A percentile compares a stretch with the other conserved stretches of the same genome.
These are phyloP conservation scores for Colletotrichum sublineola DNA, from an alignment of 2,329 filamentous ascomycete species.

Conservation along the genomic window DNA sequence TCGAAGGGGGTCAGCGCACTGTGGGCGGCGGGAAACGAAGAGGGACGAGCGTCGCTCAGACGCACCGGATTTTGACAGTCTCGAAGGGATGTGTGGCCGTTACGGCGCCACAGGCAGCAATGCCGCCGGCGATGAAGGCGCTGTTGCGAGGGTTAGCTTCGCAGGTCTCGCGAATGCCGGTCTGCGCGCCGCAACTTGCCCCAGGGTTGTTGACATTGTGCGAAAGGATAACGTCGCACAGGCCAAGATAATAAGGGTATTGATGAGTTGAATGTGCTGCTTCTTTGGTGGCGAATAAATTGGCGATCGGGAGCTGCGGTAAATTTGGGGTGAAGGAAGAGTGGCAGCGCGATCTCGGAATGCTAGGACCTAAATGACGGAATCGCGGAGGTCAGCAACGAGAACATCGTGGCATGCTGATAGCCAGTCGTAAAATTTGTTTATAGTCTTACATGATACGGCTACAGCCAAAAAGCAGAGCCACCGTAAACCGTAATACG, in stretches of 20 bases:
- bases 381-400: conserved; percentile 45
- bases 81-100: conserved; percentile 98
- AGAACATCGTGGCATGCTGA: conserved; percentile 11
- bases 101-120: conserved; percentile 96
- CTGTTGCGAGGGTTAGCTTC: conserved; percentile 56
- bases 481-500: conserved; percentile 4
- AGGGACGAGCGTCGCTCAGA: conserved; percentile 36
- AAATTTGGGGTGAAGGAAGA: conserved; percentile 13
- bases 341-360: conserved; percentile 28
- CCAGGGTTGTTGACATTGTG: conserved; percentile 66
- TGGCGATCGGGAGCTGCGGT: conserved; percentile 5
- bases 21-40: conserved; percentile 37
- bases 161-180: conserved; percentile 11
- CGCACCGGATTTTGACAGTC: conserved; percentile 96
- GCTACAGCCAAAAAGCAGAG: conserved; percentile 1
- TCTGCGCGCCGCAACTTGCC: conserved; percentile 50
- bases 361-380: conserved; percentile 26
- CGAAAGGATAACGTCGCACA: conserved; percentile 2
- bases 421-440: conserved; percentile 1
- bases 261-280: background rate
- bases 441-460: conserved; percentile 27
- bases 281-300: background rate
- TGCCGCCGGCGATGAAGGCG: conserved; percentile 94
- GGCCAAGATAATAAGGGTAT: conserved; percentile 4
- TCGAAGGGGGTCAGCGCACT: conserved; percentile 27